Percentiles rank a stretch among this genome's conserved stretches.
These are phyloP conservation scores for Brettanomyces naardenensis DNA, from an alignment of 805 yeast genomes.

Conservation along the genomic window DNA sequence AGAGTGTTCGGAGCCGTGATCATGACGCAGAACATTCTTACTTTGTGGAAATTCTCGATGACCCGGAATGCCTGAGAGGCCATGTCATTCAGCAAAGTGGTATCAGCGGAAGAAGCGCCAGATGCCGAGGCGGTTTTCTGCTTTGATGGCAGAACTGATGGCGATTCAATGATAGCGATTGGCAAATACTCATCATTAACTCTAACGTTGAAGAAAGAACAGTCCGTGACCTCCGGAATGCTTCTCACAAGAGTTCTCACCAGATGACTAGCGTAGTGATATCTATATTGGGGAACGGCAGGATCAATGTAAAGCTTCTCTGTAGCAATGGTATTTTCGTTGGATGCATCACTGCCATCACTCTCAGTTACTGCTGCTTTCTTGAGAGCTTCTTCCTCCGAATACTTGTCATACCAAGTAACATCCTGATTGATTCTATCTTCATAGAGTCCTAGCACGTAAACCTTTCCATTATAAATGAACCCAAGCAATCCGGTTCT, in stretches of 20 bases:
- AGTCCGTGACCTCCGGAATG: constrained; percentile 76
- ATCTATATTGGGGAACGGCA: constrained; percentile 29
- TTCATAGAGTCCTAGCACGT: constrained; percentile 82
- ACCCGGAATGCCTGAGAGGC: constrained; percentile 29
- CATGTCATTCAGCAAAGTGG: constrained; percentile 39
- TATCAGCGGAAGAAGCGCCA: constrained; percentile 19
- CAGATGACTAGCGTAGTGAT: constrained; percentile 82
- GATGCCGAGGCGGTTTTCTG: not conserved
- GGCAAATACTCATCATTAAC: constrained; percentile 77
- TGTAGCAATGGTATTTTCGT: not conserved
- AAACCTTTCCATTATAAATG: constrained; percentile 77
- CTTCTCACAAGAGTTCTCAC: constrained; percentile 77
- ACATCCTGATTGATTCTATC: constrained; percentile 79
- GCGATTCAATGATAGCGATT: constrained; percentile 69
- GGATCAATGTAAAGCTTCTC: constrained; percentile 3
- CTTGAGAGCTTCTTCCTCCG: constrained; percentile 5
- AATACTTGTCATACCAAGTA: constrained; percentile 51
- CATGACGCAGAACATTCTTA: constrained; percentile 74
- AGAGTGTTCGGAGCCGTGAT: constrained; percentile 74
- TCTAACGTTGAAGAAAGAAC: constrained; percentile 82
- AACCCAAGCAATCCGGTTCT: constrained; percentile 91
- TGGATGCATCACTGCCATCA: not conserved
- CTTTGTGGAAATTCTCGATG: constrained; percentile 52
- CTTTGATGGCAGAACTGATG: constrained; percentile 12
- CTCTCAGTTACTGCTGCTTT: not conserved